Evolutionary conservation across 345 rosid genomes (phyloP).

Genomic region (Toxicodendron radicans): DNA sequence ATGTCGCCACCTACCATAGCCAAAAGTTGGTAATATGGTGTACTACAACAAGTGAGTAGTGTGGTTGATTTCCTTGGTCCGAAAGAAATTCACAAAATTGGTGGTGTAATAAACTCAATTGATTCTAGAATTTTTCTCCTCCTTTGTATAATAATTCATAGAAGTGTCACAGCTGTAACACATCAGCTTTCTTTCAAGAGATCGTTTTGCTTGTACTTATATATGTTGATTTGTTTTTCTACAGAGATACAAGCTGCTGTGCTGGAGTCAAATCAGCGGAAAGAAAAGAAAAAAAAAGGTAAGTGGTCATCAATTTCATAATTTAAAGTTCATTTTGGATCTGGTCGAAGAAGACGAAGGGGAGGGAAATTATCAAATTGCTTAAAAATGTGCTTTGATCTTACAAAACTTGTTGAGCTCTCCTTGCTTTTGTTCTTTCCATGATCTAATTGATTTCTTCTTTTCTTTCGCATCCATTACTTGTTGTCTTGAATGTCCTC

Average conservation of each 20-base stretch:
- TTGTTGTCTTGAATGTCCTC: neutral
- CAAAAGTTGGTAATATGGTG: too few relatives aligned
- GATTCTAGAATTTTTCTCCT: too few relatives aligned
- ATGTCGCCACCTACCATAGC: too few relatives aligned
- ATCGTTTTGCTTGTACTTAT: neutral
- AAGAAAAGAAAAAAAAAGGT: constrained; percentile 21
- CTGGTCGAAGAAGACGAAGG: neutral
- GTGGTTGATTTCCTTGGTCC: neutral
- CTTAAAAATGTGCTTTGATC: neutral
- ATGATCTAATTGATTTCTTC: neutral
- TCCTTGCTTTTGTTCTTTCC: neutral
- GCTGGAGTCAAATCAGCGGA: constrained; percentile 6
- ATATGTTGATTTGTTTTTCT: neutral
- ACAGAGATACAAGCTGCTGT: constrained; percentile 17
- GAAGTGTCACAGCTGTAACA: neutral
- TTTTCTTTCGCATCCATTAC: too few relatives aligned
- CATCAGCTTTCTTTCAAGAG: neutral
- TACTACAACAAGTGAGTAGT: too few relatives aligned
- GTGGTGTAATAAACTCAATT: neutral
- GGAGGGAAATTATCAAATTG: neutral
- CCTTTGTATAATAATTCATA: neutral
- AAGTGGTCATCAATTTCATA: neutral
- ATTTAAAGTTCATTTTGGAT: neutral
- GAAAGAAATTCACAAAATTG: neutral
- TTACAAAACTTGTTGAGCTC: neutral